phyloP scores from a whole-genome alignment of 306 rosid species.

The Lotus japonicus region DNA sequence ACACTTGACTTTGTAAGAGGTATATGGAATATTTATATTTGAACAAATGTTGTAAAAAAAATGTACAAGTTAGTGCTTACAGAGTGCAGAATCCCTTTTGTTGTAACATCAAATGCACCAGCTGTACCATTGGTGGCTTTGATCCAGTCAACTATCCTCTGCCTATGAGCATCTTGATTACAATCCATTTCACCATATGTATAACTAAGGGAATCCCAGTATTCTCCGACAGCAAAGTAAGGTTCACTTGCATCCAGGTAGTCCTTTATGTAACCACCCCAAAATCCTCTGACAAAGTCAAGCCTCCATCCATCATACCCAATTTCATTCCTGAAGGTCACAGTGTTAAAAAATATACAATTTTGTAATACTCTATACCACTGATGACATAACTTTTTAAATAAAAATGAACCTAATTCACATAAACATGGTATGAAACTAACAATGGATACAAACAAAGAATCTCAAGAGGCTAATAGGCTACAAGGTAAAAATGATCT shows the following conservation, averaged over 20 bases:
- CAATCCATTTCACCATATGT: slow-evolving; percentile 58
- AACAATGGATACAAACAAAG: background rate
- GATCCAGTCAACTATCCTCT: slow-evolving; percentile 89
- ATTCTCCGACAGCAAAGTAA: slow-evolving; percentile 77
- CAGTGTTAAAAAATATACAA: background rate
- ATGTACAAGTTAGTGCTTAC: slow-evolving; percentile 40
- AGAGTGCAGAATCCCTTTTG: slow-evolving; percentile 85
- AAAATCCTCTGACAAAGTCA: slow-evolving; percentile 92
- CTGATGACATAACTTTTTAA: background rate
- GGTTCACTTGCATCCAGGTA: slow-evolving; percentile 76
- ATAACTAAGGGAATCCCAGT: slow-evolving; percentile 89
- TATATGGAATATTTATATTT: background rate
- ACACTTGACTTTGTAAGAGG: background rate
- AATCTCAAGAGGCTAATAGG: background rate
- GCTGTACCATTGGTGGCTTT: slow-evolving; percentile 63
- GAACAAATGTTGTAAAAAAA: background rate
- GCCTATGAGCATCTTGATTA: slow-evolving; percentile 92
- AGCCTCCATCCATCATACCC: slow-evolving; percentile 98
- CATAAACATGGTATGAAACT: background rate
- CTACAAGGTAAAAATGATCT: background rate
- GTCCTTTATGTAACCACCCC: slow-evolving; percentile 92
- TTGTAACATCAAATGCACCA: slow-evolving; percentile 89
- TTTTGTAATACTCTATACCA: background rate
- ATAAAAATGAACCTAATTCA: background rate
- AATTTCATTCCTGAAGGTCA: slow-evolving; percentile 61